Base-by-base conservation (phyloP, 768 basidiomycete genomes). In the Trametes sanguinea region DNA sequence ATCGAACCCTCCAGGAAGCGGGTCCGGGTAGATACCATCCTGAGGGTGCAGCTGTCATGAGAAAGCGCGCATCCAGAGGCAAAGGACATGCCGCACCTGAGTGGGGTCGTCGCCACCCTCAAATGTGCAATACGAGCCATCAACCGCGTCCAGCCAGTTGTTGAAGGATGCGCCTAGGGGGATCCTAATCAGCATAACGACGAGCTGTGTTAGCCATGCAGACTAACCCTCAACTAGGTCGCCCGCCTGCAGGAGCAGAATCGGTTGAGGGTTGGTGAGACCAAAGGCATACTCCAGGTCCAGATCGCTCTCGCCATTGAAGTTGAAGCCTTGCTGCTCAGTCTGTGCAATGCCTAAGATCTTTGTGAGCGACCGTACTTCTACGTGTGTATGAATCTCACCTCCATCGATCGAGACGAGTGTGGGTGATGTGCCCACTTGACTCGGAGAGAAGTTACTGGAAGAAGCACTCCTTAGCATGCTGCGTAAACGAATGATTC, bases 231-330 rank as follows among this genome's bases (percentile, higher is more conserved):
- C 64, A 6, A 66, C 55, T 6, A 65, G 58, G 51, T 71, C 68
- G 33, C 70, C 67, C 27, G 62, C 55, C 55, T 71, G 68, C 44
- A 66, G 63, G 42, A 68, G 61, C 29, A 66, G 61, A 44, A 69
- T 61, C 3, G 63, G 60, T 17, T 68, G 30, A 37, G 61, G 61
- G 46, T 68, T 65, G 4, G 66, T 66, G 35, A 85, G 74, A 8
- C 81, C 79, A 63, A 91, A 84, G 5, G 77, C 84, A 51, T 88
- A 90, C 72, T 90, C 82, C 17, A 90, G 82, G 69, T 91, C 90
- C 6, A 91, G 81, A 67, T 87, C 80, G 33, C 87, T 87, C 77
- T 90, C 90, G 27, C 80, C 85, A 51, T 88, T 86, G 46, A 76
- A 76, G 44, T 74, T 65, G 65, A 85, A 84, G 42, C 79, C 72